Percentiles rank a stretch among this genome's conserved stretches.
Evolutionary conservation across 805 yeast species (phyloP).

Genomic region (Myxozyma vanderwaltii): DNA sequence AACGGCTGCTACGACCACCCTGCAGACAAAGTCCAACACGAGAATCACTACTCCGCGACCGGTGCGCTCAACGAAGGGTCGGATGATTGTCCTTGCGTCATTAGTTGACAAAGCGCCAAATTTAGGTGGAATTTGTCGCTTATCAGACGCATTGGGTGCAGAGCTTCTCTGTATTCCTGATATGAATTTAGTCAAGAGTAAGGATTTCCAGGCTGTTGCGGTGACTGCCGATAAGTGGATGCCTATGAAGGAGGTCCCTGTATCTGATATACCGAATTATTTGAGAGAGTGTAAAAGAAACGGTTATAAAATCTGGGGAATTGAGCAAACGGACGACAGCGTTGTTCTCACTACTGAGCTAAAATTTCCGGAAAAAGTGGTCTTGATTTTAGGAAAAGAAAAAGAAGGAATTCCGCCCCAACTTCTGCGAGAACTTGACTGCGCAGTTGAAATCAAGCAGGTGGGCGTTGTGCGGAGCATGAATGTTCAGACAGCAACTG

Average conservation of each 20-base stretch:
- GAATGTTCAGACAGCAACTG: slow-evolving; percentile 97
- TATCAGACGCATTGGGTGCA: slow-evolving; percentile 91
- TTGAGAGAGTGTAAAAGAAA: slow-evolving; percentile 63
- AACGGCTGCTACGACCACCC: slow-evolving; percentile 45
- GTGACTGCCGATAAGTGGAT: slow-evolving; percentile 95
- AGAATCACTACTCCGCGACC: slow-evolving; percentile 48
- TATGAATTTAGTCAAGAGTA: slow-evolving; percentile 58
- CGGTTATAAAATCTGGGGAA: slow-evolving; percentile 85
- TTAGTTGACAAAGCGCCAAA: slow-evolving; percentile 91
- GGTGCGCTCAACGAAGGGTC: slow-evolving; percentile 63
- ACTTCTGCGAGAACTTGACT: slow-evolving; percentile 74
- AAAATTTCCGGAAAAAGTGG: slow-evolving; percentile 75
- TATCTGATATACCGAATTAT: slow-evolving; percentile 55
- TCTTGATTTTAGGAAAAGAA: slow-evolving; percentile 81
- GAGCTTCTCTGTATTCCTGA: slow-evolving; percentile 79
- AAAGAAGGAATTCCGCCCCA: slow-evolving; percentile 91
- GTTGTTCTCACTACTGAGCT: slow-evolving; percentile 63
- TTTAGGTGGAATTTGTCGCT: slow-evolving; percentile 88
- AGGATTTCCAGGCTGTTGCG: slow-evolving; percentile 82
- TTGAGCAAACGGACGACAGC: slow-evolving; percentile 93
- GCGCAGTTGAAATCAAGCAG: slow-evolving; percentile 89
- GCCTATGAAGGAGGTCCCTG: slow-evolving; percentile 82
- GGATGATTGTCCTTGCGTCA: slow-evolving; percentile 87
- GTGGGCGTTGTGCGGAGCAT: slow-evolving; percentile 89
- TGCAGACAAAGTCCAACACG: slow-evolving; percentile 81